Evolutionary conservation across 139 green algal species (phyloP).

Genomic region (Auxenochlorella protothecoides): DNA sequence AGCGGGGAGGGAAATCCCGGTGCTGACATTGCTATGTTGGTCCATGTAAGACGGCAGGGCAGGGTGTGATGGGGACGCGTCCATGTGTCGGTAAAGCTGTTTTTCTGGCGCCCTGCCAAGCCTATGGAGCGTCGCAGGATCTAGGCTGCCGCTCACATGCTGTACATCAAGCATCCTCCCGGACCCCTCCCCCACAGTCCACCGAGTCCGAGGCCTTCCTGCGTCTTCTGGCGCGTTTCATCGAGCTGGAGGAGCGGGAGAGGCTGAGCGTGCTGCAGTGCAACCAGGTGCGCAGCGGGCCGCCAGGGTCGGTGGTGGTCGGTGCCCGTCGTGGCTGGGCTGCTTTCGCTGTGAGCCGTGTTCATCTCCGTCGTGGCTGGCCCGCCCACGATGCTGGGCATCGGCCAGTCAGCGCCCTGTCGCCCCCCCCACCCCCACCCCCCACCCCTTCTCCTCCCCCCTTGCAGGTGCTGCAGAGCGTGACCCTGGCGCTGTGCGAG

Average conservation of each 20-base stretch:
- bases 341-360: not conserved
- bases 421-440: too few relatives aligned
- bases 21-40: not conserved
- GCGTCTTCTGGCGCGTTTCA: conserved; percentile 22
- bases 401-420: too few relatives aligned
- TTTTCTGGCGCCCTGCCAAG: too few relatives aligned
- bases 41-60: not conserved
- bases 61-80: too few relatives aligned
- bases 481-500: too few relatives aligned
- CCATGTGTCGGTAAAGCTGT: too few relatives aligned
- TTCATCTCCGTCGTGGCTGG: too few relatives aligned
- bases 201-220: conserved; percentile 22
- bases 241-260: conserved; percentile 7
- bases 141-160: too few relatives aligned
- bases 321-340: not conserved
- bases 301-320: not conserved
- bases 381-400: too few relatives aligned
- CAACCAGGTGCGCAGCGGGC: conserved; percentile 23
- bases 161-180: too few relatives aligned
- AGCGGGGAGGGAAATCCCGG: not conserved
- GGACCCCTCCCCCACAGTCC: conserved; percentile 1
- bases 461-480: conserved; percentile 9
- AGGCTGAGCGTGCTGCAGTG: conserved; percentile 16
- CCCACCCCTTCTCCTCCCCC: too few relatives aligned
- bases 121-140: too few relatives aligned